Base-by-base conservation (phyloP, 2,329 filamentous ascomycete species). In the Alternaria sp. region DNA sequence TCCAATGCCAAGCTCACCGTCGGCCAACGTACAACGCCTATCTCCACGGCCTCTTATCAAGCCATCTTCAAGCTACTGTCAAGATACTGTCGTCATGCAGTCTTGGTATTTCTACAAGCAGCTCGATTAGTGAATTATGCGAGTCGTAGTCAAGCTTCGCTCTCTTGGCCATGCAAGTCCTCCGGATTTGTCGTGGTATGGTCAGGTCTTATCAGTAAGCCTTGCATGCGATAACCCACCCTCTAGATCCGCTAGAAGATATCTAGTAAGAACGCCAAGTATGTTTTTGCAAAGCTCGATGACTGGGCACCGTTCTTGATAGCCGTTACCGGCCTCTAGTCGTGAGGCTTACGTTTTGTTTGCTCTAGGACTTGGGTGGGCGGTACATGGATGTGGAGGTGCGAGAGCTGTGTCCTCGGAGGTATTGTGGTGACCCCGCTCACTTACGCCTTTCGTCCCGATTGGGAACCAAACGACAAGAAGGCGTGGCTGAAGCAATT, bases 131-230 rank as follows among this genome's bases (percentile, higher is more conserved):
- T 44, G 23, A n/a, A 36, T 49, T 57, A 40, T 46, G 13, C 50
- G 43, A 65, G 57, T 53, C 23, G 23, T 25, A 19, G 51, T 26
- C 25, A 62, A 44, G 44, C 43, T 28, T 19, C 25, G 47, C 26
- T 15, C 53, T 26, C 56, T 59, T 52, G 51, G 47, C 60, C 55
- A 17, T 59, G 49, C 53, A 40, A 25, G 23, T 30, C 51, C 40
- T 28, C 40, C 40, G 30, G 40, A 23, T 30, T 8, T 6, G 46
- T 36, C 44, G 15, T 44, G 40, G 44, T 58, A 46, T 54, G 26
- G 28, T 25, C 44, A 26, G 30, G 55, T 45, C 59, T 67, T 67
- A 67, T 67, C 62, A 65, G 65, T 61, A 36, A 54, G 50, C 50
- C 54, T 57, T 58, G 47, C 59, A 57, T 44, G 23, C 52, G 26